phyloP scores from a whole-genome alignment of 495 filamentous ascomycete species.

The Talaromyces ruber region DNA sequence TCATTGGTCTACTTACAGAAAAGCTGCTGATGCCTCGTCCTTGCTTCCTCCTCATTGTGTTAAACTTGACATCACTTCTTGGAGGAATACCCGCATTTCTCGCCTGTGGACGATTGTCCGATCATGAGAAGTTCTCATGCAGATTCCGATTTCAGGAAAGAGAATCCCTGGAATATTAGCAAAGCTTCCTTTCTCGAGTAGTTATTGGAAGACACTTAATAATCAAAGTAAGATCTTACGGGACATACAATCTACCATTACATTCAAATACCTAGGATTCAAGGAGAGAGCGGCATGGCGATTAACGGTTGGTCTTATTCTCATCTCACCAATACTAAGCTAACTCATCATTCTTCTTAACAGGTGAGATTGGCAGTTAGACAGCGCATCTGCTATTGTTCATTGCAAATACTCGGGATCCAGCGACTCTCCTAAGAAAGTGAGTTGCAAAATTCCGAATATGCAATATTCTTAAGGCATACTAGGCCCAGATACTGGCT shows the following conservation, averaged over 20 bases:
- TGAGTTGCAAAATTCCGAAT: background rate
- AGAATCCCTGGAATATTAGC: no score
- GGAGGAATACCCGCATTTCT: no score
- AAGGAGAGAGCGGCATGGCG: constrained; percentile 1
- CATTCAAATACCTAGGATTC: background rate
- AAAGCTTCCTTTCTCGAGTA: background rate
- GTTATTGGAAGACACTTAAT: background rate
- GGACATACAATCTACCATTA: background rate
- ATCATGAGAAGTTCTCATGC: no score
- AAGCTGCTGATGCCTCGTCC: no score
- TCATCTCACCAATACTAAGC: background rate
- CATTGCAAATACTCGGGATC: constrained; percentile 33
- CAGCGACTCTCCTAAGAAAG: constrained; percentile 29
- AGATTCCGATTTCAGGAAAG: no score
- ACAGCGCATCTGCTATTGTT: constrained; percentile 36
- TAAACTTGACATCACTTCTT: no score
- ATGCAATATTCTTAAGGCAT: no score
- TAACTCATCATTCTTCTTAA: background rate
- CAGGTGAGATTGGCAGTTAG: constrained; percentile 14
- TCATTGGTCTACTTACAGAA: no score
- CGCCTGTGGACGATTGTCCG: no score
- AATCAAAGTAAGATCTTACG: background rate
- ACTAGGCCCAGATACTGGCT: no score
- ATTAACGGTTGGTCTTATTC: background rate
- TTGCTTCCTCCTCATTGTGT: no score